Percentiles rank a stretch among this genome's conserved stretches.
These are phyloP conservation scores for Zymoseptoria passerinii DNA, from an alignment of 2,329 filamentous ascomycete species.

Conservation along the genomic window DNA sequence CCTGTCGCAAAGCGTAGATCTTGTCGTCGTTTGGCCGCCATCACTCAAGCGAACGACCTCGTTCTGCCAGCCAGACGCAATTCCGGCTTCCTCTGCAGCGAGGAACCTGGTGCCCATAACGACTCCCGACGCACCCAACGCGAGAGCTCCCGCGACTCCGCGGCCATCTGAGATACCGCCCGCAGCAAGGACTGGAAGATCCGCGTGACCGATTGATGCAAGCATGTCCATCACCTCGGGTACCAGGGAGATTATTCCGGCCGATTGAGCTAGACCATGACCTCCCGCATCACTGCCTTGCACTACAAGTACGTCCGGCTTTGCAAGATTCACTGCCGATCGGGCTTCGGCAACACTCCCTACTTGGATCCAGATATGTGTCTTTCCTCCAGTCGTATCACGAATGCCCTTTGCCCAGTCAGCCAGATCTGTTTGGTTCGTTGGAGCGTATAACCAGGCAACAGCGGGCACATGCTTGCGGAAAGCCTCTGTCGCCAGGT, in stretches of 20 bases:
- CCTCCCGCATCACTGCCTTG: conserved; percentile 56
- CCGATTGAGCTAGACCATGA: conserved; percentile 47
- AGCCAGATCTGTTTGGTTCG: conserved; percentile 29
- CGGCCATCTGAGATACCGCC: conserved; percentile 51
- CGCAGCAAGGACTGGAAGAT: conserved; percentile 42
- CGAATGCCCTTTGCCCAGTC: conserved; percentile 24
- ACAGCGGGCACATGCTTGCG: conserved; percentile 41
- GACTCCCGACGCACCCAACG: conserved; percentile 44
- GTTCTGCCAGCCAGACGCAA: conserved; percentile 37
- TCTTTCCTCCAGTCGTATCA: conserved; percentile 27
- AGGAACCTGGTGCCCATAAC: conserved; percentile 57
- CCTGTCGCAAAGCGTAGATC: conserved; percentile 43
- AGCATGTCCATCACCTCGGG: conserved; percentile 47
- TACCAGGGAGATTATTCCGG: conserved; percentile 46
- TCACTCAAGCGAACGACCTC: conserved; percentile 39
- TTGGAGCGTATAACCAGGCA: conserved; percentile 58
- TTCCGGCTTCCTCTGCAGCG: conserved; percentile 39
- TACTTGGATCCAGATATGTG: conserved; percentile 50
- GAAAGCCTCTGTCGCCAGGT: conserved; percentile 26
- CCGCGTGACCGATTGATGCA: conserved; percentile 37
- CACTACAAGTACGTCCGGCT: conserved; percentile 48
- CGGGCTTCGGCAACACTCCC: conserved; percentile 49
- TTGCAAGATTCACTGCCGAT: conserved; percentile 40
- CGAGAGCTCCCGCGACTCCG: conserved; percentile 44
- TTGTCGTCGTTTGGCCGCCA: conserved; percentile 41